A percentile compares a stretch with the other conserved stretches of the same genome.
These are phyloP conservation scores for Falciphora oryzae DNA, from an alignment of 2,329 filamentous ascomycete genomes.

Conservation along the genomic window DNA sequence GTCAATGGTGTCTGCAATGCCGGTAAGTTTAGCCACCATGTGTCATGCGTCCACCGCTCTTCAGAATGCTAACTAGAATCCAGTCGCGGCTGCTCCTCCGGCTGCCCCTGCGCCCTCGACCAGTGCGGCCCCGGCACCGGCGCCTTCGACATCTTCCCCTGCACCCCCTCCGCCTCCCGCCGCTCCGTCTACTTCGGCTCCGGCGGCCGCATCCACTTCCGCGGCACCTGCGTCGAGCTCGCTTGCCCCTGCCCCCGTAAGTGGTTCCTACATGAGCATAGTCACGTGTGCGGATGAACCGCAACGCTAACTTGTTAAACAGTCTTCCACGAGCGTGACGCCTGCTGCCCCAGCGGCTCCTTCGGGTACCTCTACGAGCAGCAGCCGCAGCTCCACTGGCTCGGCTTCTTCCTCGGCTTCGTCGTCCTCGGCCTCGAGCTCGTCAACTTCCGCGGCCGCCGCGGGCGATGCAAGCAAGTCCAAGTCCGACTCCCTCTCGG, in stretches of 20 bases:
- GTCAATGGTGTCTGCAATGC: constrained; percentile 15
- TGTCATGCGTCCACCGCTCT: neutral
- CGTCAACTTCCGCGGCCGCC: constrained; percentile 6
- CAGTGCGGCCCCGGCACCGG: neutral
- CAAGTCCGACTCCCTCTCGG: neutral
- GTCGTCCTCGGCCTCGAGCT: constrained; percentile 1
- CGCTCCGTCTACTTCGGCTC: constrained; percentile 3
- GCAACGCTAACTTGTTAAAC: neutral
- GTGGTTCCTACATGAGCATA: neutral
- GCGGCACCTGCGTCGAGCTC: neutral
- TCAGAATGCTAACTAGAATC: neutral
- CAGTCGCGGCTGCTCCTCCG: constrained; percentile 5
- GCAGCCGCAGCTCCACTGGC: constrained; percentile 5
- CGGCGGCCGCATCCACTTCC: neutral
- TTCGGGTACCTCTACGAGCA: neutral
- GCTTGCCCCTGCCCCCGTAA: neutral
- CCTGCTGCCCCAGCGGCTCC: neutral
- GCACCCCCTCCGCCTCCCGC: neutral
- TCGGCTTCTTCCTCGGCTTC: neutral
- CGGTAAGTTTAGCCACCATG: constrained; percentile 12
- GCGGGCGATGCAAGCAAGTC: neutral
- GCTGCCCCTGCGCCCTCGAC: constrained; percentile 6
- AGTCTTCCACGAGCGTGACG: neutral
- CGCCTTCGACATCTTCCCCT: constrained; percentile 9
- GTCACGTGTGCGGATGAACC: neutral